Evolutionary conservation across 345 rosid species (phyloP).

Genomic region (Moricandia moricandioides): DNA sequence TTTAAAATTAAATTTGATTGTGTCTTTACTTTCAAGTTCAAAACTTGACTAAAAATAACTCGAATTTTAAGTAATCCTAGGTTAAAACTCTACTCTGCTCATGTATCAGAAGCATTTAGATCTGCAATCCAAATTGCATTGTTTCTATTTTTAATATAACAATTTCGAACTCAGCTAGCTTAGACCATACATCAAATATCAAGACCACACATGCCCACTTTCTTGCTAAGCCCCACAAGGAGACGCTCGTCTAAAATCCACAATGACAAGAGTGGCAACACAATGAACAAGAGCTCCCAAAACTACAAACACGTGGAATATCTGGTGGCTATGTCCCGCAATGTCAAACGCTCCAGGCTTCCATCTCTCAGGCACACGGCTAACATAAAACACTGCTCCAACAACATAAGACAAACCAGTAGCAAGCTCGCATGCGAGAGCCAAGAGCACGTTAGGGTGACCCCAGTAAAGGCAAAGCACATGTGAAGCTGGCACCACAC

Average conservation of each 20-base stretch:
- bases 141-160: background rate
- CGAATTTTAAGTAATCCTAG: too few relatives aligned
- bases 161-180: background rate
- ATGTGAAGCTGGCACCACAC: conserved; percentile 73
- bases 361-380: conserved; percentile 86
- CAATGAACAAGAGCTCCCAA: conserved; percentile 75
- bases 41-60: too few relatives aligned
- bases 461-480: conserved; percentile 63
- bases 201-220: background rate
- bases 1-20: too few relatives aligned
- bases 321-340: conserved; percentile 93
- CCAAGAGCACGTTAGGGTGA: conserved; percentile 53
- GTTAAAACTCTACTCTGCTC: too few relatives aligned
- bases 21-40: too few relatives aligned
- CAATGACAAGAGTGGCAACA: conserved; percentile 60
- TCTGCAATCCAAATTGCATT: too few relatives aligned
- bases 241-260: conserved; percentile 60
- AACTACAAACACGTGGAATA: conserved; percentile 86
- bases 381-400: conserved; percentile 65
- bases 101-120: too few relatives aligned
- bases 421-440: conserved; percentile 60
- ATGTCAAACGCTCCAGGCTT: conserved; percentile 89
- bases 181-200: background rate
- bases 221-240: conserved; percentile 43
- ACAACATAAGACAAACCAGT: conserved; percentile 57